phyloP scores from a whole-genome alignment of 192 early-diverging fungal species.

The Diversispora epigaea region DNA sequence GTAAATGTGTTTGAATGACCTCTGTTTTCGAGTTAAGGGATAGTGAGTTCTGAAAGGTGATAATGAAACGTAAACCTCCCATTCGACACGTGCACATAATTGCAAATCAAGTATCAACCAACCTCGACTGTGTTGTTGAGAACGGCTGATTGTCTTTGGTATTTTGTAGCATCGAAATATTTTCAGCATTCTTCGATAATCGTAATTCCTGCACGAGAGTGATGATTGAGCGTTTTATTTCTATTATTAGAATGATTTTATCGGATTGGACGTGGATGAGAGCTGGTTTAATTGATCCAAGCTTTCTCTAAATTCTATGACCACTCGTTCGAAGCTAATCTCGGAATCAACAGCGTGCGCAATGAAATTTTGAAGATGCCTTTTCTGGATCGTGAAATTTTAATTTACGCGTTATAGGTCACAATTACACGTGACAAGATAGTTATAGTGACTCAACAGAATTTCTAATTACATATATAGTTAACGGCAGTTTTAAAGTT shows the following conservation, averaged over 20 bases:
- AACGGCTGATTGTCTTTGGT: conserved; percentile 15
- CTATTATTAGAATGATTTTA: conserved; percentile 11
- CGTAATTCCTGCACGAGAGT: conserved; percentile 12
- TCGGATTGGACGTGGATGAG: conserved; percentile 12
- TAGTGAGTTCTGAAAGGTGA: conserved; percentile 11
- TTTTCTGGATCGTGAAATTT: too few relatives aligned
- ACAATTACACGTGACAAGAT: too few relatives aligned
- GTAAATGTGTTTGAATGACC: conserved; percentile 8
- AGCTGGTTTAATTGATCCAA: too few relatives aligned
- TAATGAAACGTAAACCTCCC: conserved; percentile 16
- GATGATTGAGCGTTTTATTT: conserved; percentile 6
- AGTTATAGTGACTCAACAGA: too few relatives aligned
- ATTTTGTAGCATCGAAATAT: conserved; percentile 12
- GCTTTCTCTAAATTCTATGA: too few relatives aligned
- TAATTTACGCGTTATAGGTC: too few relatives aligned
- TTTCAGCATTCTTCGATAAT: conserved; percentile 14
- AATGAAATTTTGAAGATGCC: too few relatives aligned
- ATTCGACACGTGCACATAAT: conserved; percentile 18
- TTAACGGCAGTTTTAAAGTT: too few relatives aligned
- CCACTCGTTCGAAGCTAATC: too few relatives aligned
- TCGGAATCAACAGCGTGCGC: too few relatives aligned
- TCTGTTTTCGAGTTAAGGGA: conserved; percentile 12
- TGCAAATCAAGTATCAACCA: conserved; percentile 18
- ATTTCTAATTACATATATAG: too few relatives aligned
- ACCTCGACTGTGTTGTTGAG: conserved; percentile 18